Evolutionary conservation across 805 yeast genomes (phyloP), one percentile per base, ranked within the genome.

Genomic region (Candida manassasensis): DNA sequence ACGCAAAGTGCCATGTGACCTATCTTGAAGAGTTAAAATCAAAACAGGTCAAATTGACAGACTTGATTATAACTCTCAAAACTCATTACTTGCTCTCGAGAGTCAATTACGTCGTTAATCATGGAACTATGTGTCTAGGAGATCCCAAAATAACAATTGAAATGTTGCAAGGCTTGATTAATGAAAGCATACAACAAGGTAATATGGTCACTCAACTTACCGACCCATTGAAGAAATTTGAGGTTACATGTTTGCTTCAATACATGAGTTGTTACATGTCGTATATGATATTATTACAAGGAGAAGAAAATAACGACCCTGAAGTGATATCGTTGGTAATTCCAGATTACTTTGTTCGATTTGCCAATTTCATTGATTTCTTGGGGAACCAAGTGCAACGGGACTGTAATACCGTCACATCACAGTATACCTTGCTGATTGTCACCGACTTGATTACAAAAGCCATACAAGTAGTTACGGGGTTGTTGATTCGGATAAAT

Each of bases 281-380:
- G 10, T 57, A 53, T 27, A 39, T 62, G 4, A 43, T 58, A n/a
- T 44, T 63, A 25, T 42, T 66, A 12, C 70, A 67, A 41, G 49
- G 48, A 11, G 72, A 67, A 42, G 64, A 57, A n/a, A 36, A 17
- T 18, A 34, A 24, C 19, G 37, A 40, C 29, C 17, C 29, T 3
- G 37, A 33, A 13, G 12, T 34, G 11, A 9, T 39, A 8, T 19
- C 13, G 11, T 21, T 21, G 6, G 12, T 42, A 13, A 13, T 34
- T 11, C 45, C 45, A 3, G 45, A 38, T 28, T 22, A 36, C 12
- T 42, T 42, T 29, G 26, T 36, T 9, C 30, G 30, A 13, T 36
- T 36, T 14, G 8, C 29, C 11, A 31, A 34, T 16, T 38, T 34
- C 28, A 22, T 39, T n/a, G 35, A 39, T 6, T 36, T 26, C 26